Evolutionary conservation across 1,284 basidiomycete genomes (phyloP), one percentile per base, ranked within the genome.

Genomic region (Singerocomus inundabilis): DNA sequence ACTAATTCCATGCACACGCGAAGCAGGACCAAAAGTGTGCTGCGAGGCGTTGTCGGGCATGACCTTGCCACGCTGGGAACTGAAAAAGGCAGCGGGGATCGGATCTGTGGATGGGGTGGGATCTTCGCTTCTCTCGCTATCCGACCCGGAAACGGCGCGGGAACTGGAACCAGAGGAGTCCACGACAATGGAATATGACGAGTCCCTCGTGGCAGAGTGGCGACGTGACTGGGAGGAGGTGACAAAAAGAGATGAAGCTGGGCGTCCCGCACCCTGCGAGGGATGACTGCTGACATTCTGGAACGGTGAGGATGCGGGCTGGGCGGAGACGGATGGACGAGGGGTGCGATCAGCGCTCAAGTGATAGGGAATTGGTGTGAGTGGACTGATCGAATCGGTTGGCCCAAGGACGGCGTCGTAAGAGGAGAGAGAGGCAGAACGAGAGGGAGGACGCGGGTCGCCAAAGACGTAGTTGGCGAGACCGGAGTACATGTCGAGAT

Each of bases 271-370:
- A 57, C 55, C 56, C 55, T 74, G 74, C 66, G 72, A 68, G 55
- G 72, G 68, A 74, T 72, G 70, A 71, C 68, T 72, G 64, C 67
- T 53, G 54, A 58, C 56, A 48, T 44, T 34, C 11, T 40, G 56
- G 33, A 50, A 46, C 29, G 56, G 52, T 37, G 47, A 40, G 45
- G 55, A 59, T 60, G 48, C 57, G 49, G 52, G 16, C 7, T 68
- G 62, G n/a, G 59, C 61, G 34, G 72, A 70, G 39, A 81, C 70
- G 28, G 79, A 80, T 3, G 79, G 79, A 37, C 80, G 74, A 21
- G 80, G 80, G 1, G 80, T 82, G 37, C 74, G 73, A 61, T 81
- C 79, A 32, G 71, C 57, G 34, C 59, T 67, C 38, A 50, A 15
- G 6, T 40, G 59, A n/a, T 34, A 61, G 11, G 47, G 11, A 24